A percentile compares a stretch with the other conserved stretches of the same genome.
phyloP scores from a whole-genome alignment of 257 asterid species.

The Solanum corneliomulleri region DNA sequence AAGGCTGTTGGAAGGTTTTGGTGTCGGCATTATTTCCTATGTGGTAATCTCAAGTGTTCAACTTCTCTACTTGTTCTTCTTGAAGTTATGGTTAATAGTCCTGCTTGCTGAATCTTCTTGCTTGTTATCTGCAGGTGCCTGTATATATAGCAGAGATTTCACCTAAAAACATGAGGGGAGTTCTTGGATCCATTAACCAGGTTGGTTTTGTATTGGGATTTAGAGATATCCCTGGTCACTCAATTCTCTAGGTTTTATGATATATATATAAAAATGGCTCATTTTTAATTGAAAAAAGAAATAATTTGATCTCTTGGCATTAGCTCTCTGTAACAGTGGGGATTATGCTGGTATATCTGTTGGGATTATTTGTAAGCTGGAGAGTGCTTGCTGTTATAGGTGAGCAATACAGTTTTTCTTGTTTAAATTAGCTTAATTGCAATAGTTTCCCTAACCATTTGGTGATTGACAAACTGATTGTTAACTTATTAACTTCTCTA shows the following conservation, averaged over 20 bases:
- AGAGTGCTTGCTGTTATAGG: slow-evolving; percentile 80
- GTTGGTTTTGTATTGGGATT: slow-evolving; percentile 39
- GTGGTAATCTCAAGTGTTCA: slow-evolving; percentile 35
- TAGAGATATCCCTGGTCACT: background rate
- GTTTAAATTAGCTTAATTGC: background rate
- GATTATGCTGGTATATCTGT: slow-evolving; percentile 65
- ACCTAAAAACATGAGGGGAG: slow-evolving; percentile 82
- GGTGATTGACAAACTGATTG: background rate
- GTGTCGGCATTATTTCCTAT: slow-evolving; percentile 86
- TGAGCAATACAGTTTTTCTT: slow-evolving; percentile 12
- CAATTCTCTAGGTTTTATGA: background rate
- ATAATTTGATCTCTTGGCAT: background rate
- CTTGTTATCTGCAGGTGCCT: slow-evolving; percentile 47
- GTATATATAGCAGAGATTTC: slow-evolving; percentile 93
- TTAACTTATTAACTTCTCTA: background rate
- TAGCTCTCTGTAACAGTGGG: slow-evolving; percentile 84
- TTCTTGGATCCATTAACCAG: slow-evolving; percentile 83
- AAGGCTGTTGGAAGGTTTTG: slow-evolving; percentile 81
- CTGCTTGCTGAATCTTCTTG: background rate
- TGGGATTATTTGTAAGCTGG: slow-evolving; percentile 77
- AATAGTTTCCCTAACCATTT: background rate
- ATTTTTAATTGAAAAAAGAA: background rate
- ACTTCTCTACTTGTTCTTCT: background rate
- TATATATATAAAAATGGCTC: background rate
- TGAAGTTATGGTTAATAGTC: background rate